phyloP scores from a whole-genome alignment of 139 green algal species.

The Edaphochlamys debaryana region DNA sequence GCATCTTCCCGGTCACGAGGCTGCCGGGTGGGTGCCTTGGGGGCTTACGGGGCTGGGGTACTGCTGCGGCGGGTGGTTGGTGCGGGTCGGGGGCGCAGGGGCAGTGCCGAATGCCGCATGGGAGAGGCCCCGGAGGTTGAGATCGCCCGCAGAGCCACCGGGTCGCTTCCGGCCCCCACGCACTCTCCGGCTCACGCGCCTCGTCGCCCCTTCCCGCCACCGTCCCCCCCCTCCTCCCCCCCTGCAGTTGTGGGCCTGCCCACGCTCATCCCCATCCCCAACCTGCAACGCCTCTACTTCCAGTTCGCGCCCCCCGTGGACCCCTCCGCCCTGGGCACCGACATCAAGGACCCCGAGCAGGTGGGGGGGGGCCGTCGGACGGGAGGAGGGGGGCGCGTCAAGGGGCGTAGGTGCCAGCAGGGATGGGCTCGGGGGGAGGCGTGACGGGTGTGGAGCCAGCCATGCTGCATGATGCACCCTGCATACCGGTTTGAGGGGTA shows the following conservation, averaged over 20 bases:
- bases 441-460: background rate
- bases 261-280: conserved; percentile 67
- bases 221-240: background rate
- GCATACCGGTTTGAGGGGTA: too few relatives aligned
- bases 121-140: too few relatives aligned
- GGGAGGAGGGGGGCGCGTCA: too few relatives aligned
- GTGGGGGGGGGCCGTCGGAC: background rate
- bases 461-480: background rate
- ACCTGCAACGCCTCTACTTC: conserved; percentile 78
- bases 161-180: too few relatives aligned
- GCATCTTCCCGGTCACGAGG: conserved; percentile 60
- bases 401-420: too few relatives aligned
- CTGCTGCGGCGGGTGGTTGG: too few relatives aligned
- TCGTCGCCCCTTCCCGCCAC: too few relatives aligned
- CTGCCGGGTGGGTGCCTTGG: conserved; percentile 43
- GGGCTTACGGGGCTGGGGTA: background rate
- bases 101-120: too few relatives aligned
- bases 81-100: too few relatives aligned
- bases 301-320: conserved; percentile 64
- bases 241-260: conserved; percentile 56
- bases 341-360: conserved; percentile 38
- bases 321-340: conserved; percentile 32
- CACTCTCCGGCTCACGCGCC: too few relatives aligned
- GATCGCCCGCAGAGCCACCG: too few relatives aligned
- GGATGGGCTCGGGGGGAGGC: background rate